Conservation (phyloP, 345 rosid genomes). For the Hibiscus syriacus region DNA sequence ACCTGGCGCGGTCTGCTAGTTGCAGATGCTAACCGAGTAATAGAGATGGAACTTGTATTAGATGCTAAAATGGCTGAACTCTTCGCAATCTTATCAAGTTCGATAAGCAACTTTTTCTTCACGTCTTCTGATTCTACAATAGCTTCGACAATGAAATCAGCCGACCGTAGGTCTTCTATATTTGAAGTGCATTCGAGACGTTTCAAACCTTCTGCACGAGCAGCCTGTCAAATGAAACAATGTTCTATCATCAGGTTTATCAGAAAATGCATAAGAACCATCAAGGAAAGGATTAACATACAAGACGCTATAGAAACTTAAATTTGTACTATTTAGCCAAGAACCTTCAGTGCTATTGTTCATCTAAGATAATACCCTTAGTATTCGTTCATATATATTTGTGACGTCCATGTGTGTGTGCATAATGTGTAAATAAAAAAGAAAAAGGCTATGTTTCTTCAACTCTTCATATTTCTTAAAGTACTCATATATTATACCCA, state of each 20-base stretch:
- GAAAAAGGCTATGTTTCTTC: too few relatives aligned
- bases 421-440: neutral
- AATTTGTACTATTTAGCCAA: too few relatives aligned
- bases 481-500: neutral
- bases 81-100: too few relatives aligned
- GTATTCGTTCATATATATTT: too few relatives aligned
- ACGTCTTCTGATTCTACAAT: too few relatives aligned
- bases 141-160: slow-evolving; percentile 60
- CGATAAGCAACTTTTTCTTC: too few relatives aligned
- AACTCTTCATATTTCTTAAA: neutral
- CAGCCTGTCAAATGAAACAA: slow-evolving; percentile 33
- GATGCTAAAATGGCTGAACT: too few relatives aligned
- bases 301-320: too few relatives aligned
- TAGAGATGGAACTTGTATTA: slow-evolving; percentile 87
- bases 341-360: too few relatives aligned
- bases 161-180: slow-evolving; percentile 44
- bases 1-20: slow-evolving; percentile 76
- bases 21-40: slow-evolving; percentile 74
- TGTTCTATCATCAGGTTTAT: neutral
- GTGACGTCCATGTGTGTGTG: too few relatives aligned
- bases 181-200: slow-evolving; percentile 49
- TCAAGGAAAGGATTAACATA: neutral
- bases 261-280: neutral
- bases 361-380: too few relatives aligned
- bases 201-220: slow-evolving; percentile 44